Conservation (phyloP, 2,329 filamentous ascomycete genomes). For the Aspergillus sp. region DNA sequence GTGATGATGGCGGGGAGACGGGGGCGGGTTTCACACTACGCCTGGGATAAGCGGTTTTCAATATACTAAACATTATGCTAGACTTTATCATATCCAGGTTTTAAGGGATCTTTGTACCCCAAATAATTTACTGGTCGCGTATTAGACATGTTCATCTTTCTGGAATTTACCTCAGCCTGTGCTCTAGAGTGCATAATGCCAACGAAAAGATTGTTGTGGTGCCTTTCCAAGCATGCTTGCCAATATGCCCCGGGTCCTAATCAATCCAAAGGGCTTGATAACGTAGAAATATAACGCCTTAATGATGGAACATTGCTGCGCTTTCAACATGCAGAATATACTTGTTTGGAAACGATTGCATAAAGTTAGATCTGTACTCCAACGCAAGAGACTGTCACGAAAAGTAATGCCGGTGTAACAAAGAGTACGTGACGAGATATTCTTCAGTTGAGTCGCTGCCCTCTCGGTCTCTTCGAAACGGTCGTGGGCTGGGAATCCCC, state of each 20-base stretch:
- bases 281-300: constrained; percentile 2
- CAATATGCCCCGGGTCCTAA: not conserved
- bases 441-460: constrained; percentile 25
- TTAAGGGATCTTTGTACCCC: not conserved
- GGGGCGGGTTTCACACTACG: constrained; percentile 59
- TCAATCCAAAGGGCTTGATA: not conserved
- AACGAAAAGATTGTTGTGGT: not conserved
- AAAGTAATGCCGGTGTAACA: constrained; percentile 18
- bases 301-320: not conserved
- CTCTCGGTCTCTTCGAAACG: constrained; percentile 12
- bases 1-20: constrained; percentile 63
- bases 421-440: constrained; percentile 20
- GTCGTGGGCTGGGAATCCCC: constrained; percentile 1
- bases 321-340: not conserved
- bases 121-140: not conserved
- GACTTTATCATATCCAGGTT: not conserved
- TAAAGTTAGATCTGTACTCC: constrained; percentile 4
- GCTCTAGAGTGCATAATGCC: not conserved
- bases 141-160: not conserved
- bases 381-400: constrained; percentile 10
- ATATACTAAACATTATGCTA: not conserved
- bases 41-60: constrained; percentile 46
- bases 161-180: not conserved
- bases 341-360: constrained; percentile 6
- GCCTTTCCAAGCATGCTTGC: not conserved